These are phyloP conservation scores for Neofusicoccum sp. DNA, from an alignment of 2,329 filamentous ascomycete species.

Conservation along the genomic window DNA sequence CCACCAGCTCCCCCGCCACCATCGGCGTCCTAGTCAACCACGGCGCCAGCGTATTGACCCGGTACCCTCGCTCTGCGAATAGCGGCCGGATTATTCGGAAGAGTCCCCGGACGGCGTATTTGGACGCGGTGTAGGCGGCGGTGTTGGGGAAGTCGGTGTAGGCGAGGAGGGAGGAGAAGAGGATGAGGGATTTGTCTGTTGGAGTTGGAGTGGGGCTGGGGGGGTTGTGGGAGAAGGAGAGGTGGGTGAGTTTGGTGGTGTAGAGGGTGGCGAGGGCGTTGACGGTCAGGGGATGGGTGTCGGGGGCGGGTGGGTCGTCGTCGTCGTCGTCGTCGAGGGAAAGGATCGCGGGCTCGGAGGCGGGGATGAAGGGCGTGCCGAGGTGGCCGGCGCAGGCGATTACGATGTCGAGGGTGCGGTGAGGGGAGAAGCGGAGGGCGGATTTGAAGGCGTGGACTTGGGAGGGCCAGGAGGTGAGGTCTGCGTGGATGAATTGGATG, in stretches of 20 bases:
- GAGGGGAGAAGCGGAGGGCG: constrained; percentile 27
- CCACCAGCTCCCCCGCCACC: constrained; percentile 6
- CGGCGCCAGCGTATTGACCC: constrained; percentile 32
- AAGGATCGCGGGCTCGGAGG: constrained; percentile 1
- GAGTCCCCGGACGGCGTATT: constrained; percentile 31
- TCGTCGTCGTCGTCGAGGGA: constrained; percentile 15
- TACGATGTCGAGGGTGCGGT: constrained; percentile 30
- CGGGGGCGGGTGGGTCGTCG: constrained; percentile 24
- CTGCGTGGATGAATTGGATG: constrained; percentile 31
- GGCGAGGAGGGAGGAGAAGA: constrained; percentile 27
- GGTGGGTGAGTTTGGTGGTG: constrained; percentile 27
- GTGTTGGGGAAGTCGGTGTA: constrained; percentile 27
- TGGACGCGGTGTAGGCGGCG: constrained; percentile 30
- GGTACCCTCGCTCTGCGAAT: constrained; percentile 16
- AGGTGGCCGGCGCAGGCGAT: constrained; percentile 33
- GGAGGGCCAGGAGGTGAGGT: constrained; percentile 31
- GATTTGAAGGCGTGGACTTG: constrained; percentile 32
- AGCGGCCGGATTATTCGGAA: constrained; percentile 26
- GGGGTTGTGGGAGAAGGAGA: constrained; percentile 9
- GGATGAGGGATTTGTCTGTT: constrained; percentile 24
- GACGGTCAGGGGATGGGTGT: constrained; percentile 23
- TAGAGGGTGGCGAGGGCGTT: constrained; percentile 29
- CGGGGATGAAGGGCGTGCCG: constrained; percentile 27
- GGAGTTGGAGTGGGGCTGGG: no score
- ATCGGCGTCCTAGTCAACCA: constrained; percentile 28